Conservation (phyloP, 768 basidiomycete species). For the Hypholoma sublateritium region DNA sequence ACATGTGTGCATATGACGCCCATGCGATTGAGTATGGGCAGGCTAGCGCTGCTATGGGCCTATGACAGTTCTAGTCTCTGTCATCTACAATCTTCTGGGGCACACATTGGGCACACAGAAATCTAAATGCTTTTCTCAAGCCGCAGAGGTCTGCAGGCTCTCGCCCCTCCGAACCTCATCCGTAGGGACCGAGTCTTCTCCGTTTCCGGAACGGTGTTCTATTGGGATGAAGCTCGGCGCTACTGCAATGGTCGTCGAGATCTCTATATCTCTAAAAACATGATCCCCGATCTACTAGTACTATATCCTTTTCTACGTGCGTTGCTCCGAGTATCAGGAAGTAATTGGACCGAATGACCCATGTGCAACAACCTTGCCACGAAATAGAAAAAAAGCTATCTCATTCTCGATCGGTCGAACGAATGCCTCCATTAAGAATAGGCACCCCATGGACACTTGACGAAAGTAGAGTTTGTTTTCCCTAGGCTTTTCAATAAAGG, state of each 20-base stretch:
- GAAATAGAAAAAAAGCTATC: neutral
- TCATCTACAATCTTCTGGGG: too few species aligned
- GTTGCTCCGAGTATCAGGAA: constrained; percentile 24
- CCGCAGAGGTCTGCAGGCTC: neutral
- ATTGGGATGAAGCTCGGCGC: constrained; percentile 21
- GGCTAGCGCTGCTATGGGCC: neutral
- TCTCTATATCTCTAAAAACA: constrained; percentile 9
- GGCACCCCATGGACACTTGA: constrained; percentile 15
- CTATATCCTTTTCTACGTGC: constrained; percentile 4
- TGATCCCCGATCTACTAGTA: neutral
- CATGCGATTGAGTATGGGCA: neutral
- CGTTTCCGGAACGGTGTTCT: constrained; percentile 14
- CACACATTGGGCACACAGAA: too few species aligned
- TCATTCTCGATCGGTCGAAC: constrained; percentile 10
- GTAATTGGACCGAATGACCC: constrained; percentile 20
- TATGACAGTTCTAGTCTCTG: neutral
- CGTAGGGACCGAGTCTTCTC: constrained; percentile 25
- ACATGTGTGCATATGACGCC: neutral
- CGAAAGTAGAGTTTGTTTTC: constrained; percentile 25
- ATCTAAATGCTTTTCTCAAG: neutral
- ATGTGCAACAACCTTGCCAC: constrained; percentile 12
- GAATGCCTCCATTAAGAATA: constrained; percentile 14
- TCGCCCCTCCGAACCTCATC: constrained; percentile 17
- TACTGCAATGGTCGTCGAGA: constrained; percentile 14
- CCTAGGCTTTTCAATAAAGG: constrained; percentile 25